Base-by-base conservation (phyloP, 345 rosid species). In the Rhodamnia rubescens region DNA sequence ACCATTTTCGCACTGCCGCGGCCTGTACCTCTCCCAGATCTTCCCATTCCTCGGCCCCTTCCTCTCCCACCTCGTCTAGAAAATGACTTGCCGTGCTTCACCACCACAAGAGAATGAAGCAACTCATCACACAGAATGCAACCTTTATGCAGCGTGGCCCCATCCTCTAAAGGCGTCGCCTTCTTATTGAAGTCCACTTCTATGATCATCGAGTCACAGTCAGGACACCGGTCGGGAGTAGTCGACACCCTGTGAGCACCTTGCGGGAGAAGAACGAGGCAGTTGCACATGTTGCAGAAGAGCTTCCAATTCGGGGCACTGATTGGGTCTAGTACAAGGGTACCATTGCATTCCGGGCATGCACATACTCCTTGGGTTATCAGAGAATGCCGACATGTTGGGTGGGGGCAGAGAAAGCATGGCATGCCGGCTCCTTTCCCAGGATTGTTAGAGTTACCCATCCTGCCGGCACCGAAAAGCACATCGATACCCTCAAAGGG, bases 131-230 rank as follows among this genome's bases (percentile, higher is more conserved):
- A 97, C 16, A 97, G 95, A 86, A 97, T 92, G 86, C 99, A 97
- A 75, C 98, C 99, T 15, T 54, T 58, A 81, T 95, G 94, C 89
- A 97, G 91, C 12, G 99, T 97, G 53, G 95, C 95, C 75, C 98
- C 98, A 85, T 91, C 95, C 50, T 88, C 94, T 88, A 97, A 90
- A 24, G 99, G 99, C 8, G 99, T 93, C 0, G 94, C 87, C 83
- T 95, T 97, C 96, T 95, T 97, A 87, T 97, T 95, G 89, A 97
- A 97, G 88, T 97, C 97, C 11, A 97, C 96, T 89, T 95, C 97
- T 87, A 97, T 88, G 84, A 97, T 92, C 56, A 90, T 92, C 7
- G 98, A 95, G 85, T 93, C 96, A 27, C 99, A 97, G 40, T 95
- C 98, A 0, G 92, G 89, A 74, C 99, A 97, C 32, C 88, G 92